phyloP scores from a whole-genome alignment of 306 rosid genomes.

The Dicorynia guianensis region DNA sequence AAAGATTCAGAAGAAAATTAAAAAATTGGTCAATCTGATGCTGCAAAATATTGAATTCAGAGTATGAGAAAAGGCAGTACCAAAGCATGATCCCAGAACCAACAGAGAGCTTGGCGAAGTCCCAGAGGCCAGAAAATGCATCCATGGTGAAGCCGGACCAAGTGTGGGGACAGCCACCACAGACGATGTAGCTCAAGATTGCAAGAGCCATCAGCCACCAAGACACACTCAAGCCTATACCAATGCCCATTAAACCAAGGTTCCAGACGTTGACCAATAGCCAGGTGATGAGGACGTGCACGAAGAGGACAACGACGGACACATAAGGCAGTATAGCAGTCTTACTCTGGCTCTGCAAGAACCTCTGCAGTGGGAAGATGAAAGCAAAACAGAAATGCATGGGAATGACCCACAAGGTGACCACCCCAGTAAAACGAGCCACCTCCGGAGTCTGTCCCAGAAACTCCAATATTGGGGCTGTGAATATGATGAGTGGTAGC shows the following conservation, averaged over 20 bases:
- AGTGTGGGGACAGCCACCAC: slow-evolving; percentile 57
- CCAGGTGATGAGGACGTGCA: slow-evolving; percentile 47
- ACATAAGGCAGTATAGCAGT: slow-evolving; percentile 45
- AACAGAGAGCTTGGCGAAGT: slow-evolving; percentile 52
- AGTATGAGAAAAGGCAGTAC: not conserved
- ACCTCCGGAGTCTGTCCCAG: slow-evolving; percentile 54
- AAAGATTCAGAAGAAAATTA: not conserved
- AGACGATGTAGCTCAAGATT: slow-evolving; percentile 28
- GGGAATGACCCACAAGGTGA: slow-evolving; percentile 54
- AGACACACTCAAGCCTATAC: slow-evolving; percentile 48
- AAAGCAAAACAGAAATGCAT: slow-evolving; percentile 57
- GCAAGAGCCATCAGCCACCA: slow-evolving; percentile 56
- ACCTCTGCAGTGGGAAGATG: slow-evolving; percentile 57
- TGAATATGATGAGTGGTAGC: slow-evolving; percentile 44
- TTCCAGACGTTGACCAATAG: slow-evolving; percentile 37
- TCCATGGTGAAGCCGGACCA: slow-evolving; percentile 53
- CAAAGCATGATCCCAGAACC: slow-evolving; percentile 63
- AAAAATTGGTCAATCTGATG: not conserved
- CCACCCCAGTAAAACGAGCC: slow-evolving; percentile 49
- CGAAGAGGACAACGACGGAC: slow-evolving; percentile 36
- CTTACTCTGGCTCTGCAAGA: slow-evolving; percentile 55
- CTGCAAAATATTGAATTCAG: too few relatives aligned
- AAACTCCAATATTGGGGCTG: slow-evolving; percentile 47
- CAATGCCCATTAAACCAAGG: slow-evolving; percentile 52
- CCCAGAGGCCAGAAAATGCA: slow-evolving; percentile 61